phyloP scores from a whole-genome alignment of 352 stramenopile species.

The Thraustotheca clavata region DNA sequence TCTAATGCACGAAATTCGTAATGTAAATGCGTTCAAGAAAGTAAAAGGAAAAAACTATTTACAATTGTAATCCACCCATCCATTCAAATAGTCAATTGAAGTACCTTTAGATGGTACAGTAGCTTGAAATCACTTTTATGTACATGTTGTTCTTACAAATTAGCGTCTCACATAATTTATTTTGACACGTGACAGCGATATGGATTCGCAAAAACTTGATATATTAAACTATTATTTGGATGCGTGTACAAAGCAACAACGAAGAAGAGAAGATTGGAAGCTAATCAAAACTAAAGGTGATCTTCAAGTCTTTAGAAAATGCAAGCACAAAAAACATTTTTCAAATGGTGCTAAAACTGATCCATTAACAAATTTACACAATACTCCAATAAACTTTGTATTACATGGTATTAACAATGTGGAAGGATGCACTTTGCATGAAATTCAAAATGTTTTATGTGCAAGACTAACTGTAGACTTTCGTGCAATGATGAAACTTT shows the following conservation, averaged over 20 bases:
- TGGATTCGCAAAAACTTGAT: no score
- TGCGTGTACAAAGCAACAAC: not conserved
- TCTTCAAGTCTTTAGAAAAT: slow-evolving; percentile 2
- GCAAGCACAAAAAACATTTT: not conserved
- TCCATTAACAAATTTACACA: not conserved
- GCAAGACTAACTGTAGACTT: not conserved
- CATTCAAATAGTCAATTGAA: no score
- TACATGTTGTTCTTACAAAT: no score
- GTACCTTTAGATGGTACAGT: no score
- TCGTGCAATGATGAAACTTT: slow-evolving; percentile 9
- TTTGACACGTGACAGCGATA: no score
- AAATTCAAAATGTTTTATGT: not conserved
- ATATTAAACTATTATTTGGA: slow-evolving; percentile 3
- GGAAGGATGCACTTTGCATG: not conserved
- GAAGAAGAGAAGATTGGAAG: slow-evolving; percentile 4
- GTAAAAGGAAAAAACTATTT: no score
- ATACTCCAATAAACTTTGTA: not conserved
- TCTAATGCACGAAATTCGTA: no score
- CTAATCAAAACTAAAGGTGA: slow-evolving; percentile 10
- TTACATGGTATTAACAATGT: not conserved
- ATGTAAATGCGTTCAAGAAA: no score
- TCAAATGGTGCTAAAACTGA: not conserved
- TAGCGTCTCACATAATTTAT: no score
- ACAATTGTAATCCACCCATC: no score
- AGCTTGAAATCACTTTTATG: no score